Base-by-base conservation (phyloP, 2,329 filamentous ascomycete species). In the Pyricularia sp. region DNA sequence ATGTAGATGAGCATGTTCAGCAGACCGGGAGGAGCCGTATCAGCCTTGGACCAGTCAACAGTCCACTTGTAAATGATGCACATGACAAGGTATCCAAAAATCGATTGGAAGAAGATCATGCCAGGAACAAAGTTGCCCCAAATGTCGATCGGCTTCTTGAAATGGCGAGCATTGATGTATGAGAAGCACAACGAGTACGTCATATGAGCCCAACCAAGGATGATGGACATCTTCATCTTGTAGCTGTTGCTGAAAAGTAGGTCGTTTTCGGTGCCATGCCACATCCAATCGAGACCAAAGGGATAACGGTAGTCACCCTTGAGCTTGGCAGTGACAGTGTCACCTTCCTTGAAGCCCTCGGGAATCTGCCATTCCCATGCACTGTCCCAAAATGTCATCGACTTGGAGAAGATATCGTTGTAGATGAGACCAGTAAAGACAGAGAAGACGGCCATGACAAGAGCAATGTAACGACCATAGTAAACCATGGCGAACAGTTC, bases 1-100 rank as follows among this genome's bases (percentile, higher is more conserved):
- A 99, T 99, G 84, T 97, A 97, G 73, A 99, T 99, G 72, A 99
- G 82, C 93, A 97, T 97, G 83, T 99, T 99, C 68, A 99, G 80
- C 66, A 99, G 82, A 72, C 92, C 91, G 2, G 96, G 94, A 1
- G 96, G 91, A 67, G 85, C 82, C 70, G 82, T 74, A 55, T 81
- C 86, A 57, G 82, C 82, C 12, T 81, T 85, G 62, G 74, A 71
- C 94, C 94, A 99, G 76, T 99, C 88, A 49, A 96, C 83, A 10
- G 84, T 88, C 94, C 96, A 99, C 79, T 99, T 99, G 83, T 96
- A 97, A 70, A 99, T 79, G 73, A 99, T 97, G 72, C 90, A 91
- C 73, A 97, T 81, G 62, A 96, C 90, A 22, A 99, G 85, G 74
- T 99, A 99, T 63, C 94, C 94, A 70, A 99, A 99, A 74, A 99